Percentiles rank a stretch among this genome's conserved stretches.
Evolutionary conservation across 108 stramenopile species (phyloP).

Genomic region (Nannochloropsis salina): DNA sequence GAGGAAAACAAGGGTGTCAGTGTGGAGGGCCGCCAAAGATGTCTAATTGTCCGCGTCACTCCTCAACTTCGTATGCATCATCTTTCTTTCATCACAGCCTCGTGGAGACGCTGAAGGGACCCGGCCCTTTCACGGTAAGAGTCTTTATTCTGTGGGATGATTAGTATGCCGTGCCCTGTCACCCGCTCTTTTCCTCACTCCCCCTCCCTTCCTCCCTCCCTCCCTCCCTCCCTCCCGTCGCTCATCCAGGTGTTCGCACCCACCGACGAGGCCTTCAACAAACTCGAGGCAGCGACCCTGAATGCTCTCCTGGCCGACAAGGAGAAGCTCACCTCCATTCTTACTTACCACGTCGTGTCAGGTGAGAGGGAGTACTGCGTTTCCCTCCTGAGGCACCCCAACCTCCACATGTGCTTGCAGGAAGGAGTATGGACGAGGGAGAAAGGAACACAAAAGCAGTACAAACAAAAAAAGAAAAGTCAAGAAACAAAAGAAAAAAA

Average conservation of each 20-base stretch:
- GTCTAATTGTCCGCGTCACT: neutral
- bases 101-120: neutral
- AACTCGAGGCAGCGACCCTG: neutral
- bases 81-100: neutral
- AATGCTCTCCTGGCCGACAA: neutral
- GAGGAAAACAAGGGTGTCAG: neutral
- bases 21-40: neutral
- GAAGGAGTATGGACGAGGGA: too few species aligned
- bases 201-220: too few species aligned
- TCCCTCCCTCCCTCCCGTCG: too few species aligned
- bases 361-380: neutral
- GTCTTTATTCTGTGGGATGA: too few species aligned
- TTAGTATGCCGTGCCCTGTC: too few species aligned
- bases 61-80: neutral
- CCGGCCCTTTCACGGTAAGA: neutral
- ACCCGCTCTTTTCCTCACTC: too few species aligned
- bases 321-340: conserved; percentile 8
- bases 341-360: conserved; percentile 12
- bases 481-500: too few species aligned
- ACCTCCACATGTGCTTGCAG: too few species aligned
- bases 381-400: neutral
- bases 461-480: too few species aligned
- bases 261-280: neutral
- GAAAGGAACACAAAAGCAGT: too few species aligned
- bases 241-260: neutral